These are phyloP conservation scores for Ophiocordyceps robertsii DNA, from an alignment of 2,329 filamentous ascomycete species.

Conservation along the genomic window DNA sequence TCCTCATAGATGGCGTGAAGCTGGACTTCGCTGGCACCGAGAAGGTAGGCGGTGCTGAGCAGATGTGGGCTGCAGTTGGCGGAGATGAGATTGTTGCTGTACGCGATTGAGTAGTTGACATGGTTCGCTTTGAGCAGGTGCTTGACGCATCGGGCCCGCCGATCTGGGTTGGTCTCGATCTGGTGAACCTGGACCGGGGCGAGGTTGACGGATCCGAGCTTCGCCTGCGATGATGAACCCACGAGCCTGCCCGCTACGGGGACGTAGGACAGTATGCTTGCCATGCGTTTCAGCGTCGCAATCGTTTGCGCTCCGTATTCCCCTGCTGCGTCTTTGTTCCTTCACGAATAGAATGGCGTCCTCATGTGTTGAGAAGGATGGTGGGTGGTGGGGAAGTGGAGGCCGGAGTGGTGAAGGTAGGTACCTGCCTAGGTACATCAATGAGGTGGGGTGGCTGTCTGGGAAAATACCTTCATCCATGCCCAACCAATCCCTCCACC, in stretches of 20 bases:
- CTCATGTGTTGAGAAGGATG: not conserved
- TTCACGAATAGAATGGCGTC: not conserved
- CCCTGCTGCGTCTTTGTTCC: too few relatives aligned
- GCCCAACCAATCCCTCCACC: too few relatives aligned
- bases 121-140: constrained; percentile 88
- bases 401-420: too few relatives aligned
- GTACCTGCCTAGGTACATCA: too few relatives aligned
- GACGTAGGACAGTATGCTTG: constrained; percentile 20
- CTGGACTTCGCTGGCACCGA: constrained; percentile 62
- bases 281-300: constrained; percentile 7
- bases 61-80: constrained; percentile 79
- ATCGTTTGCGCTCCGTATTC: too few relatives aligned
- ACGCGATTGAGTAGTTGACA: constrained; percentile 74
- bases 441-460: too few relatives aligned
- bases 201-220: constrained; percentile 34
- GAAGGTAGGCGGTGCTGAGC: constrained; percentile 71
- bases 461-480: too few relatives aligned
- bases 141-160: constrained; percentile 70
- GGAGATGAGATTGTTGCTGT: constrained; percentile 51
- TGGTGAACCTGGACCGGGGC: constrained; percentile 61
- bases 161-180: constrained; percentile 69
- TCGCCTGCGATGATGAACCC: constrained; percentile 6
- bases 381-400: not conserved
- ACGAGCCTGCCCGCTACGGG: constrained; percentile 15
- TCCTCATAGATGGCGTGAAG: constrained; percentile 71